These are phyloP conservation scores for Trichoderma sp. DNA, from an alignment of 2,329 filamentous ascomycete genomes.

Conservation along the genomic window DNA sequence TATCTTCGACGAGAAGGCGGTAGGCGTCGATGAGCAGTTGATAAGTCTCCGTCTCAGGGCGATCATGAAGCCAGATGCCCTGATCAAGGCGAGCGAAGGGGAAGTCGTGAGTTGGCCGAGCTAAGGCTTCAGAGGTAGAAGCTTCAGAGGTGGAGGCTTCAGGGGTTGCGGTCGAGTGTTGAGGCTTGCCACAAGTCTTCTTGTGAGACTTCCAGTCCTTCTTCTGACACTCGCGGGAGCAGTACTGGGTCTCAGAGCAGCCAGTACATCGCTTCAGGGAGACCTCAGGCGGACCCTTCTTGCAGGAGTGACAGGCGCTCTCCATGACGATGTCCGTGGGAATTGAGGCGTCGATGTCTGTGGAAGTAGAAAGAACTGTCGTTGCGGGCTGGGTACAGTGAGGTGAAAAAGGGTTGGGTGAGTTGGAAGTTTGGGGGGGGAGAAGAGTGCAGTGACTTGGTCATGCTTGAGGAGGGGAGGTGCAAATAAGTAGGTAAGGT, in stretches of 20 bases:
- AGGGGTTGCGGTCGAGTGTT: not conserved
- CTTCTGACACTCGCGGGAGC: conserved; percentile 55
- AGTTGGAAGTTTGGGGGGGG: not conserved
- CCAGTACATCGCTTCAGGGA: conserved; percentile 49
- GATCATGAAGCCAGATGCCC: conserved; percentile 48
- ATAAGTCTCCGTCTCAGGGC: conserved; percentile 49
- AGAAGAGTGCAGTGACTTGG: not conserved
- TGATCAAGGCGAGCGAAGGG: conserved; percentile 45
- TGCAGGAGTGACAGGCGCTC: conserved; percentile 36
- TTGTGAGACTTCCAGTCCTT: conserved; percentile 55
- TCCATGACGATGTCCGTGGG: not conserved
- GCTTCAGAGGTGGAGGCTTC: conserved; percentile 26
- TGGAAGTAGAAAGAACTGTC: too few species aligned
- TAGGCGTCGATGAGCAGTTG: conserved; percentile 52
- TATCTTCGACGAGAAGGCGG: conserved; percentile 50
- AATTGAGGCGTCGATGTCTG: too few species aligned
- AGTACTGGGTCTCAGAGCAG: conserved; percentile 52
- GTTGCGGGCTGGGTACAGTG: not conserved
- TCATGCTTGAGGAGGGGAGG: not conserved
- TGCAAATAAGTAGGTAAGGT: not conserved
- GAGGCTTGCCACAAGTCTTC: conserved; percentile 43
- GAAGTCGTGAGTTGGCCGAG: too few species aligned
- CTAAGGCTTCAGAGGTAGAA: too few species aligned
- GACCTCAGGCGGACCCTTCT: conserved; percentile 36
- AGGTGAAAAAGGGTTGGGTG: not conserved